Evolutionary conservation across 306 rosid species (phyloP), one percentile per base, ranked within the genome.

Genomic region (Erythrophleum fordii): DNA sequence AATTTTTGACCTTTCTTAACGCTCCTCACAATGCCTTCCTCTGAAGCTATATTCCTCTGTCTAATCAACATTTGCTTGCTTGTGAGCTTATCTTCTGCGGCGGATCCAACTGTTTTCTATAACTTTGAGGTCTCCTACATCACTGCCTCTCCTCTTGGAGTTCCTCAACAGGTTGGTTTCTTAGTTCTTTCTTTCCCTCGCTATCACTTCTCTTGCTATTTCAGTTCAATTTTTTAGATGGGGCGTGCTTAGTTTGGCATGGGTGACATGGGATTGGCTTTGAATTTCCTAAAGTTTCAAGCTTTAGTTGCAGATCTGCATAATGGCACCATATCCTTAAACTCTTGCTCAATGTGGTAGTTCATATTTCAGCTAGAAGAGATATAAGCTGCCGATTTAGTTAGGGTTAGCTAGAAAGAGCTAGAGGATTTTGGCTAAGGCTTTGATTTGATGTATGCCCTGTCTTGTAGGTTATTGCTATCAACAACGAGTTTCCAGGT

Each of bases 111-210:
- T 2, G 70, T 84, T 70, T 85, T 72, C 72, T 90, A 59, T 85
- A 80, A 92, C 12, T 90, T 92, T 55, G 91, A 75, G 17, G 76
- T 92, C 81, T 83, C 99, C 28, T 95, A 95, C 89, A 85, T 89
- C 89, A 95, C 97, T 37, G 97, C 87, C 39, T 91, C 99, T 52
- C 99, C 97, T 25, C 99, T 95, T 18, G 97, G 99, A 39, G 90
- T 95, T 82, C 92, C 95, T 78, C 99, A 95, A 81, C 93, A 80
- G 99, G 99, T 93, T 75, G 14, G 70, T 17, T 52, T 23, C 71
- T 28, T 42, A 48, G 16, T 51, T 80, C 61, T 77, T 72, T 84
- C 69, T 82, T 18, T 25, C 45, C 52, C 61, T 35, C 7, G 12
- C 45, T 46, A 0, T 67, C 29, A 11, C 72, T 39, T 77, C 75